A percentile compares a stretch with the other conserved stretches of the same genome.
phyloP scores from a whole-genome alignment of 768 basidiomycete genomes.

The Amanita subjunquillea region DNA sequence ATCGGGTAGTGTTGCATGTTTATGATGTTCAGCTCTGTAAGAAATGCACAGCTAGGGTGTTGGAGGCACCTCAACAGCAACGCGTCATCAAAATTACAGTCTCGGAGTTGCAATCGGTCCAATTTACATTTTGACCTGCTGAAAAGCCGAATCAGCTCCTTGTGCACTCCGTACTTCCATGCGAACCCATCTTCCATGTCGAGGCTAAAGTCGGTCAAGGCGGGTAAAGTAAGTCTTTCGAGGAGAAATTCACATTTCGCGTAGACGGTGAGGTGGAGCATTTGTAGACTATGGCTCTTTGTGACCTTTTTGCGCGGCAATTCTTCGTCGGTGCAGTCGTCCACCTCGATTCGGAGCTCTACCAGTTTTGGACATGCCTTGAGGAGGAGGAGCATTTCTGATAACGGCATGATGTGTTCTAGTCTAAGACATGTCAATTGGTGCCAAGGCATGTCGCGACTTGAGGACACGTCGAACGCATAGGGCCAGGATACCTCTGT shows the following conservation, averaged over 20 bases:
- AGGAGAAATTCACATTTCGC: neutral
- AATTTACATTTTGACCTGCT: slow-evolving; percentile 3
- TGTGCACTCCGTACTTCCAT: neutral
- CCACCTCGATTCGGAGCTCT: neutral
- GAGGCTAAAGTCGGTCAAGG: neutral
- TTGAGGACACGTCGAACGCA: neutral
- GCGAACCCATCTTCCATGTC: neutral
- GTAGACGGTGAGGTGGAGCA: neutral
- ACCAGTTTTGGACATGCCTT: neutral
- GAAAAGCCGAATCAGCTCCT: neutral
- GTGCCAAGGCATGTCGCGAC: neutral
- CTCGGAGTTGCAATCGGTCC: neutral
- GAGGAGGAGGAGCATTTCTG: neutral
- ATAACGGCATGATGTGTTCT: neutral
- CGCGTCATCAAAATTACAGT: neutral
- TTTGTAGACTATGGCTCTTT: neutral
- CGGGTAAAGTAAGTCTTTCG: neutral
- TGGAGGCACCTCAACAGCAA: neutral
- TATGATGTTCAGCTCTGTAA: neutral
- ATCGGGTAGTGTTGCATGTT: neutral
- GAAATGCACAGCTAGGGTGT: neutral
- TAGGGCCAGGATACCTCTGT: neutral
- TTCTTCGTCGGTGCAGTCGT: neutral
- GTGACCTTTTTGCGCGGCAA: neutral
- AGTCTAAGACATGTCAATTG: neutral